Evolutionary conservation across 2,329 filamentous ascomycete species (phyloP).

Genomic region (Hawksworthiomyces lignivorus): DNA sequence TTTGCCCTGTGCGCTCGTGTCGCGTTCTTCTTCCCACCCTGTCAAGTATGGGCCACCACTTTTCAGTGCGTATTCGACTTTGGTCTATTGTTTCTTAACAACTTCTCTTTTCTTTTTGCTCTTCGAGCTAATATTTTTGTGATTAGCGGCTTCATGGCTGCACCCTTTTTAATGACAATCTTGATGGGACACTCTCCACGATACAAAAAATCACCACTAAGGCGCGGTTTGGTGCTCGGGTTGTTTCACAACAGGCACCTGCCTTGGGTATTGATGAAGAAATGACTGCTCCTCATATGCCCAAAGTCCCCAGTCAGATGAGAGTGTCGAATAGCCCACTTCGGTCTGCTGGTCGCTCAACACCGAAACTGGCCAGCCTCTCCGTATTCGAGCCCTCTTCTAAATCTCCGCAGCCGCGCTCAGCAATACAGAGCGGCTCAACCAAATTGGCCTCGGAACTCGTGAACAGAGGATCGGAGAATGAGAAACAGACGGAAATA

Average conservation of each 20-base stretch:
- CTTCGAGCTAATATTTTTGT: not conserved
- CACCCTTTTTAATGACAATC: conserved; percentile 10
- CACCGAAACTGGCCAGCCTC: too few relatives aligned
- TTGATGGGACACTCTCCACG: conserved; percentile 9
- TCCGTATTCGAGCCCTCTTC: too few relatives aligned
- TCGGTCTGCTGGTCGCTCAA: too few relatives aligned
- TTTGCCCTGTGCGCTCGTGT: conserved; percentile 13
- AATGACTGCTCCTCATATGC: not conserved
- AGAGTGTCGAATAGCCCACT: not conserved
- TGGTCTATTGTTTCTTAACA: too few relatives aligned
- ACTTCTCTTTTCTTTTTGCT: not conserved
- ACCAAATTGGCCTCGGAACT: too few relatives aligned
- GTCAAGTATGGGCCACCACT: conserved; percentile 8
- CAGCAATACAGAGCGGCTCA: too few relatives aligned
- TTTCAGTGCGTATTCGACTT: conserved; percentile 6
- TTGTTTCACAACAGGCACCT: conserved; percentile 5
- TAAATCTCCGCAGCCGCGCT: too few relatives aligned
- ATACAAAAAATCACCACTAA: not conserved
- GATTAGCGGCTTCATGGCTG: conserved; percentile 2
- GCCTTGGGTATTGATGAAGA: not conserved
- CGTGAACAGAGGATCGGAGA: not conserved
- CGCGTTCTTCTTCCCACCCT: conserved; percentile 3
- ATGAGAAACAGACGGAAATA: not conserved
- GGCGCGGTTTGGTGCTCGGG: not conserved
- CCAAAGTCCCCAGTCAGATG: not conserved